Evolutionary conservation across 495 filamentous ascomycete species (phyloP), one percentile per base, ranked within the genome.

Genomic region (Hypoxylon perforatum): DNA sequence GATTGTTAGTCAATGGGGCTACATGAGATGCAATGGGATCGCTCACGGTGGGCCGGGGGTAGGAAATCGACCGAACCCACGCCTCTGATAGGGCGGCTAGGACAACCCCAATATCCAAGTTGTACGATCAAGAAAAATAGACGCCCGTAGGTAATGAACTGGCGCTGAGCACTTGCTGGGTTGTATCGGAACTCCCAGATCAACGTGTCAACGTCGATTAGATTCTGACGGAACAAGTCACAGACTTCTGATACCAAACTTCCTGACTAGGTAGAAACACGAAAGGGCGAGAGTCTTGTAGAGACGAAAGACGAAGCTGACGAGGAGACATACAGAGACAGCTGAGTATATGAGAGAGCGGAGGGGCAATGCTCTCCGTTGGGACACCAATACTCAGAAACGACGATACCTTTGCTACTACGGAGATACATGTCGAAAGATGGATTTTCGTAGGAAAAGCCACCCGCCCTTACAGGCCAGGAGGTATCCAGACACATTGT

Each of bases 1-100:
- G 66, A 73, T 44, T 8, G 63, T 64, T 61, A 69, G 73, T 67
- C 21, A 59, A 71, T 72, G 73, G 70, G 57, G 68, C 63, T 71
- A 68, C 65, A 64, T 49, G 59, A 57, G 38, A 71, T 65, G 70
- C 73, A 75, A 75, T 69, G 65, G 60, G 67, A 75, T 71, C 59
- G 63, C 67, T 73, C 67, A 73, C 70, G 61, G 57, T 63, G 64
- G 67, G 41, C 61, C 54, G 51, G 67, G 65, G 66, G 49, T 36
- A 55, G 54, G 57, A 63, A 57, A 55, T 69, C 55, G 46, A 30
- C 64, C 46, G 46, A 61, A 66, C 42, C 48, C 51, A 49, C 44
- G 62, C 36, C 56, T 65, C 58, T 73, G 73, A 73, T 75, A 75
- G 73, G 73, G 48, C 57, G 59, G 62, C 50, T 69, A 57, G 58